phyloP scores from a whole-genome alignment of 2,329 filamentous ascomycete genomes.

The Iodosphaeria phyllophila region DNA sequence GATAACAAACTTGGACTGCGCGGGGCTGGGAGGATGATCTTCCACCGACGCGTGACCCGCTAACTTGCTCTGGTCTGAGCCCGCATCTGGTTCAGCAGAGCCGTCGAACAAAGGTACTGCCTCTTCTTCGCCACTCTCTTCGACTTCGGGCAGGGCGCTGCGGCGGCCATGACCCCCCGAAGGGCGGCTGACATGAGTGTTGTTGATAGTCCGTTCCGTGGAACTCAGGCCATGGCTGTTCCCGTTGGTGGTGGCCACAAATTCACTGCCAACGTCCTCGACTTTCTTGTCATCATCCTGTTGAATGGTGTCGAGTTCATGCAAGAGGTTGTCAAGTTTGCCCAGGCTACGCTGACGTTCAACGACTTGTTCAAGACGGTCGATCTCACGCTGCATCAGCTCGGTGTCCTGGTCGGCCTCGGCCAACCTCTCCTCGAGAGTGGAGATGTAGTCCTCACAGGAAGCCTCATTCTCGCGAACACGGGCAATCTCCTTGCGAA shows the following conservation, averaged over 20 bases:
- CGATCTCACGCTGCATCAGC: conserved; percentile 91
- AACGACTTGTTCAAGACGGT: conserved; percentile 83
- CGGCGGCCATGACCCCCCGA: conserved; percentile 24
- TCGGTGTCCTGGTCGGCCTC: conserved; percentile 94
- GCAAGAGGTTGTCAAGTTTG: conserved; percentile 79
- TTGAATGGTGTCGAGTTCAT: conserved; percentile 71
- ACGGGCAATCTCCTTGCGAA: conserved; percentile 79
- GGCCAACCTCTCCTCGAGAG: conserved; percentile 81
- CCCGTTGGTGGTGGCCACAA: conserved; percentile 17
- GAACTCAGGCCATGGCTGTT: conserved; percentile 23
- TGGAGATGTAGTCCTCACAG: conserved; percentile 94
- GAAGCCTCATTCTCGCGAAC: conserved; percentile 78
- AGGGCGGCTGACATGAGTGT: conserved; percentile 32
- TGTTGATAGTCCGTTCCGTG: conserved; percentile 34
- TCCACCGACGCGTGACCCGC: conserved; percentile 9
- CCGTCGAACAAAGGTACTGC: conserved; percentile 12
- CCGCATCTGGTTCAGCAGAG: conserved; percentile 4
- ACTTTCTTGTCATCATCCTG: too few species aligned
- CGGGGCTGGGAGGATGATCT: conserved; percentile 44
- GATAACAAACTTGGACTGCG: conserved; percentile 69
- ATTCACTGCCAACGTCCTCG: conserved; percentile 20
- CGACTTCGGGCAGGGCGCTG: conserved; percentile 34
- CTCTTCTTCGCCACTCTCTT: conserved; percentile 21
- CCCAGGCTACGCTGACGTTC: conserved; percentile 90
- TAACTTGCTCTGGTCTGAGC: conserved; percentile 1